Base-by-base conservation (phyloP, 176 grass and related monocot genomes). In the Secale cereale region DNA sequence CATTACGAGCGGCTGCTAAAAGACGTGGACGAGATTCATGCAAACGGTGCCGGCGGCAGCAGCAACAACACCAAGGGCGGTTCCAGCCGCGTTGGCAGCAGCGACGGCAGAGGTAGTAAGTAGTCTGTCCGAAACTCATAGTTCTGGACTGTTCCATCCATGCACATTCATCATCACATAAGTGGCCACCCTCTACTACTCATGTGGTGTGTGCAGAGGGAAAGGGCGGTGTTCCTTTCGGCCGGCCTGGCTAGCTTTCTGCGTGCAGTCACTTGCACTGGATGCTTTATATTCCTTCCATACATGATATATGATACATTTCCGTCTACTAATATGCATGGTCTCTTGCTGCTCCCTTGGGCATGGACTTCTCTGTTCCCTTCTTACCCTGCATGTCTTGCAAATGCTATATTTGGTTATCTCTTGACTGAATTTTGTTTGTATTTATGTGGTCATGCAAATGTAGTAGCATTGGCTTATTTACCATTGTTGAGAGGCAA, bases 61-160 rank as follows among this genome's bases (percentile, higher is more conserved):
- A 17, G 25, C 50, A 43, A 3, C 71, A 72, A 74, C 65, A 29
- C 31, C 35, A 76, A 31, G 17, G 41, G 40, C 2, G 70, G 7
- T 8, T 80, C 77, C 59, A 76, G 8, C 4, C 62, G 46, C 10
- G 15, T 46, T 19, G 26, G 71, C 71, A 69, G 71, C 46, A 65
- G n/a, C 65, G 16, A 39, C 39, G 74, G 59, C 12, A 70, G 60
- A 91, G 85, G 89, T 87, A 81, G 69, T 84, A 83, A 83, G 29
- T 12, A 48, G 15, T 48, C 45, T 78, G 4, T 78, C 63, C n/a
- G 22, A 67, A 32, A 71, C 33, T 79, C 25, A 43, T 71, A 43
- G 15, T 78, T 65, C 39, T 30, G 40, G 11, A 86, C 41, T 84
- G 35, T 76, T 91, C 32, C 75, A 87, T 87, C 80, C 57, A 87